Percentiles rank a stretch among this genome's conserved stretches.
Evolutionary conservation across 1,139 yeast species (phyloP).

Genomic region (Debaryomycetaceae sp.): DNA sequence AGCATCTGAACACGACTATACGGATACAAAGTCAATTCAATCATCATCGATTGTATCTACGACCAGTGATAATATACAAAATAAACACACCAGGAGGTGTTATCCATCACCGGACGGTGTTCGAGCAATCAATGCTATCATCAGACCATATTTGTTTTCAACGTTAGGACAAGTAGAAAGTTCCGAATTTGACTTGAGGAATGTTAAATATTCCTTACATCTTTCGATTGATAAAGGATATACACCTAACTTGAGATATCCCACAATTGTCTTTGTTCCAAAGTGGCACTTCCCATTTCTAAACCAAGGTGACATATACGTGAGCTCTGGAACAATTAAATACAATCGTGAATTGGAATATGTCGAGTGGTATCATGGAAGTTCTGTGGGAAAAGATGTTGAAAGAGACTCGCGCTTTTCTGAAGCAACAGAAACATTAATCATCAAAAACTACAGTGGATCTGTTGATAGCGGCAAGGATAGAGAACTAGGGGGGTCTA

Average conservation of each 20-base stretch:
- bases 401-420: neutral
- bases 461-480: constrained; percentile 28
- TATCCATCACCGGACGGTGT: constrained; percentile 56
- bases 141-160: constrained; percentile 69
- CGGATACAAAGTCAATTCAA: constrained; percentile 8
- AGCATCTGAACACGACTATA: neutral
- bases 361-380: constrained; percentile 68
- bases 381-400: constrained; percentile 3
- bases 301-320: constrained; percentile 39
- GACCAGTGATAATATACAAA: constrained; percentile 23
- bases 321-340: constrained; percentile 55
- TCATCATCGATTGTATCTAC: constrained; percentile 14
- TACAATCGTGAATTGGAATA: constrained; percentile 51
- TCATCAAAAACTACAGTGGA: constrained; percentile 39
- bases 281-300: constrained; percentile 59
- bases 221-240: constrained; percentile 23
- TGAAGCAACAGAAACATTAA: constrained; percentile 26
- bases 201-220: constrained; percentile 45
- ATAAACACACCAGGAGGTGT: constrained; percentile 22
- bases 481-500: constrained; percentile 11
- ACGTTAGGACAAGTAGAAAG: constrained; percentile 50
- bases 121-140: constrained; percentile 65
- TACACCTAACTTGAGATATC: constrained; percentile 13
- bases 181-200: constrained; percentile 54
- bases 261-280: constrained; percentile 68